Percentiles rank a stretch among this genome's conserved stretches.
Conservation (phyloP, 768 basidiomycete genomes). For the Leccinum variicolor region DNA sequence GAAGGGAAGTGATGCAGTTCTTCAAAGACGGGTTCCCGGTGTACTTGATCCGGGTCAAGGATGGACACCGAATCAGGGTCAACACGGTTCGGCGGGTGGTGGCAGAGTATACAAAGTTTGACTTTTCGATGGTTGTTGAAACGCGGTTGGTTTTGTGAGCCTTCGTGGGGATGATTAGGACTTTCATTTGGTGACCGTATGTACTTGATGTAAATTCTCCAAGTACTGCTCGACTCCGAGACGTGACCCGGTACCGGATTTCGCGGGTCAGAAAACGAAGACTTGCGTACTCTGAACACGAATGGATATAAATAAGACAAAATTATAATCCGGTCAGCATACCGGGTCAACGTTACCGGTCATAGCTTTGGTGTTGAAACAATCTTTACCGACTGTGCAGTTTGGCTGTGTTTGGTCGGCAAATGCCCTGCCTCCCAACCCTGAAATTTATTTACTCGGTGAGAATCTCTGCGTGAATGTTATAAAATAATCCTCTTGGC, state of each 20-base stretch:
- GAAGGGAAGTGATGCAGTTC: slow-evolving; percentile 14
- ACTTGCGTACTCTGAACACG: no score
- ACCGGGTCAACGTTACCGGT: no score
- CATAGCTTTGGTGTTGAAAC: not conserved
- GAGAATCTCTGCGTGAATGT: no score
- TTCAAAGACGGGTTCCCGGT: slow-evolving; percentile 15
- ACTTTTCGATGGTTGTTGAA: slow-evolving; percentile 17
- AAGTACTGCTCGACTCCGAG: no score
- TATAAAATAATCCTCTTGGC: not conserved
- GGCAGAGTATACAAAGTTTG: slow-evolving; percentile 10
- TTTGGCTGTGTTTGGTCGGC: not conserved
- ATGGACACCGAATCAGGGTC: slow-evolving; percentile 16
- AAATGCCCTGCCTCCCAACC: not conserved
- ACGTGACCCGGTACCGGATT: no score
- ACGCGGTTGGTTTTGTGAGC: slow-evolving; percentile 14
- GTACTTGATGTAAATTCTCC: no score
- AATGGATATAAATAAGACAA: no score
- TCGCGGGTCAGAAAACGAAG: no score
- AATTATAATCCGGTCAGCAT: no score
- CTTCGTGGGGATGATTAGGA: not conserved
- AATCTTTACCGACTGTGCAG: no score
- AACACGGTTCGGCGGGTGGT: slow-evolving; percentile 10
- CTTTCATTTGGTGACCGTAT: not conserved
- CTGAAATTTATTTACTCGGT: no score
- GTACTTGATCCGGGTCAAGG: slow-evolving; percentile 16